A percentile compares a stretch with the other conserved stretches of the same genome.
phyloP scores from a whole-genome alignment of 257 asterid species.

The Misopates orontium region DNA sequence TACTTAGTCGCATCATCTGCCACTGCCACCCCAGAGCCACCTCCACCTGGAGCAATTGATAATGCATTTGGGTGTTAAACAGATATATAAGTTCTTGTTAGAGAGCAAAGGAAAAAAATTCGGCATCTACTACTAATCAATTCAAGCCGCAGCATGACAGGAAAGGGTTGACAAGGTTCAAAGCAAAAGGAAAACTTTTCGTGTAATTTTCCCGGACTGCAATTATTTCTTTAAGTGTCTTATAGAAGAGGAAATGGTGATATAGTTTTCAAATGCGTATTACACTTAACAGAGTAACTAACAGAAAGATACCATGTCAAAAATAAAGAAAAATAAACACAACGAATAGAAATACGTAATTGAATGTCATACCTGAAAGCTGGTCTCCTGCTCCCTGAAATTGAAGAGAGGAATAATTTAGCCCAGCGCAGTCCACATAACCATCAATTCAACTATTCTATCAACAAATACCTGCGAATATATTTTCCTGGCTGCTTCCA shows the following conservation, averaged over 20 bases:
- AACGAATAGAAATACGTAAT: neutral
- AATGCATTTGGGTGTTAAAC: conserved; percentile 9
- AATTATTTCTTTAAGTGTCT: neutral
- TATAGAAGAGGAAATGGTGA: neutral
- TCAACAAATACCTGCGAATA: conserved; percentile 61
- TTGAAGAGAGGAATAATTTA: conserved; percentile 29
- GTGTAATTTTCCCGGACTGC: neutral
- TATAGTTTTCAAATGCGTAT: neutral
- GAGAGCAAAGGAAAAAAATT: conserved; percentile 1
- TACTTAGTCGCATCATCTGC: conserved; percentile 92
- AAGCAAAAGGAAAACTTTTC: neutral
- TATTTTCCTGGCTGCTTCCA: conserved; percentile 83
- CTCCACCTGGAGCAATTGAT: conserved; percentile 54
- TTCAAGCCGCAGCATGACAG: neutral
- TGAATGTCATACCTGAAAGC: conserved; percentile 46
- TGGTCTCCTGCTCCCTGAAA: conserved; percentile 78
- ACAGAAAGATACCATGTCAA: neutral
- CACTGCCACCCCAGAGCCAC: conserved; percentile 55
- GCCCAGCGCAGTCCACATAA: conserved; percentile 12
- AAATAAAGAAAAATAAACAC: neutral
- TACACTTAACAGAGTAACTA: neutral
- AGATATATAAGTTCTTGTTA: neutral
- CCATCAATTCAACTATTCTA: conserved; percentile 10
- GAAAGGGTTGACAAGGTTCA: neutral
- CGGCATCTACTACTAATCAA: conserved; percentile 11